Conservation (phyloP, 1,284 basidiomycete genomes). For the Ceratobasidium sp. region DNA sequence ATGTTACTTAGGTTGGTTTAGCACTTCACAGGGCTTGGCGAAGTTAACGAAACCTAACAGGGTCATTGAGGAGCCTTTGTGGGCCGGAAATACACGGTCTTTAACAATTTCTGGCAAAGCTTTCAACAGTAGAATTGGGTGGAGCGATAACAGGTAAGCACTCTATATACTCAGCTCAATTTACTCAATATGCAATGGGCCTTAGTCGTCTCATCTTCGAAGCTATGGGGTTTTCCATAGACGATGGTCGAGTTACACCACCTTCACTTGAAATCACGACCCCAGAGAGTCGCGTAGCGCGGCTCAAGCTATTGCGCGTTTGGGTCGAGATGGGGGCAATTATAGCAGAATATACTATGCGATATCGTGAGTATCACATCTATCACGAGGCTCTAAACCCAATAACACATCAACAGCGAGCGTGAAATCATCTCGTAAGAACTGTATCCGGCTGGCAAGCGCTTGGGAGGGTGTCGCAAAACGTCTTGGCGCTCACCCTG, state of each 20-base stretch:
- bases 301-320: constrained; percentile 74
- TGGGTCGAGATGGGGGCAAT: constrained; percentile 82
- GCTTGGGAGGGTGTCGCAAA: constrained; percentile 23
- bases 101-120: constrained; percentile 40
- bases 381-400: background rate
- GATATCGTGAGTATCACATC: constrained; percentile 60
- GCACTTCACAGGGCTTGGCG: background rate
- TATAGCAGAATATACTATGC: constrained; percentile 70
- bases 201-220: constrained; percentile 70
- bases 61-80: constrained; percentile 78
- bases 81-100: constrained; percentile 68
- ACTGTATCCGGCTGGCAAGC: constrained; percentile 19
- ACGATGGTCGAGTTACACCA: constrained; percentile 63
- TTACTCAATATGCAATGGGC: constrained; percentile 57
- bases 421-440: constrained; percentile 12
- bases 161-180: background rate
- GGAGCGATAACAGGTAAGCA: constrained; percentile 47
- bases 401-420: background rate
- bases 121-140: constrained; percentile 47
- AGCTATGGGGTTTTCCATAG: constrained; percentile 68
- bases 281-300: constrained; percentile 65
- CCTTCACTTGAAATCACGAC: constrained; percentile 68
- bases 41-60: constrained; percentile 59
- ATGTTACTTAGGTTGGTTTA: constrained; percentile 73
- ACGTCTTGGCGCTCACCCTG: constrained; percentile 57